Percentiles rank a stretch among this genome's conserved stretches.
These are phyloP conservation scores for Orbilia blumenaviensis DNA, from an alignment of 2,329 filamentous ascomycete genomes.

Conservation along the genomic window DNA sequence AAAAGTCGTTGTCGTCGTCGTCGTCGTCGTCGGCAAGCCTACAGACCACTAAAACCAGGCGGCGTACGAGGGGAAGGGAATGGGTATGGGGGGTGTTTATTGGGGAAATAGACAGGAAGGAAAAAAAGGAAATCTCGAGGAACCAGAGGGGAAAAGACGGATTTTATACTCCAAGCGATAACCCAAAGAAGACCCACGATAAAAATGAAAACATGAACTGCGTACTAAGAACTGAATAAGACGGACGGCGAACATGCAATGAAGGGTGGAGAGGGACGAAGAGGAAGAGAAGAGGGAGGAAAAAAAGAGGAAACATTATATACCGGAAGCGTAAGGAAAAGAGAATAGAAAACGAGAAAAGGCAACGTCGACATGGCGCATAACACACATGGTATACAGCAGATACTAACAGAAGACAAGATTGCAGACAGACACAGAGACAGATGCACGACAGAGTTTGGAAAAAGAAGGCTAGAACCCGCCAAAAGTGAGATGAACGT, in stretches of 20 bases:
- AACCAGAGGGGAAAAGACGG: conserved; percentile 26
- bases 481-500: conserved; percentile 3
- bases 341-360: neutral
- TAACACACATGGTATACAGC: conserved; percentile 53
- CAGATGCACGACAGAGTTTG: conserved; percentile 16
- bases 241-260: no score
- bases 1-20: no score
- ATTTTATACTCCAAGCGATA: conserved; percentile 54
- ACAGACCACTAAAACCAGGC: no score
- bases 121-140: conserved; percentile 14
- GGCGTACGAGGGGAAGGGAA: no score
- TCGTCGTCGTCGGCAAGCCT: no score
- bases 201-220: conserved; percentile 11
- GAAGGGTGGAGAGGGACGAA: neutral
- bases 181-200: conserved; percentile 46
- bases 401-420: no score
- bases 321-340: conserved; percentile 30
- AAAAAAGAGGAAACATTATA: conserved; percentile 28
- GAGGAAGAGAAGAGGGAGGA: neutral
- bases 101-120: conserved; percentile 8
- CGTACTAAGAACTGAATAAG: conserved; percentile 12
- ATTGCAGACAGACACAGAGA: no score
- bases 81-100: no score
- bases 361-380: conserved; percentile 38
- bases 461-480: neutral